phyloP scores from a whole-genome alignment of 1,284 basidiomycete species.

The Ceratobasidium theobromae region DNA sequence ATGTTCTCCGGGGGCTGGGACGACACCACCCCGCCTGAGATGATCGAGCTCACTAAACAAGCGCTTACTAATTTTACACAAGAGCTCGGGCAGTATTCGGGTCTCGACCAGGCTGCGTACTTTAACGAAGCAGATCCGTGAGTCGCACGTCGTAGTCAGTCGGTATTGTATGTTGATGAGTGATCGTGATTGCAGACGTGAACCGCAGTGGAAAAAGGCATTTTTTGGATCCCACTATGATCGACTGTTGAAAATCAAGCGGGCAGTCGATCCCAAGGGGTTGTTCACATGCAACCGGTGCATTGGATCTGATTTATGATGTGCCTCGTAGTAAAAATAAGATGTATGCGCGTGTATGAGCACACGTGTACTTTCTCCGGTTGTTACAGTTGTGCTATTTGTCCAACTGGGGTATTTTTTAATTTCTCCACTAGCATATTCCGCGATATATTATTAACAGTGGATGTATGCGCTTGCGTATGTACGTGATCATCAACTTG shows the following conservation, averaged over 20 bases:
- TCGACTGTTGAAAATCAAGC: constrained; percentile 19
- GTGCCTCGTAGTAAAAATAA: too few species aligned
- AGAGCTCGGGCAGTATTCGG: constrained; percentile 38
- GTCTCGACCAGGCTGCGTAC: constrained; percentile 45
- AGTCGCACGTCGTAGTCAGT: background rate
- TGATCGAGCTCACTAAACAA: constrained; percentile 41
- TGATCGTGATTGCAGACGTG: background rate
- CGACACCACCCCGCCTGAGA: constrained; percentile 40
- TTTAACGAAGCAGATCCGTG: constrained; percentile 50
- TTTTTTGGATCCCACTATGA: constrained; percentile 21
- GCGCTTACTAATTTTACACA: constrained; percentile 41
- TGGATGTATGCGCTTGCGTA: too few species aligned
- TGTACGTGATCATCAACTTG: too few species aligned
- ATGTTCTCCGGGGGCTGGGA: constrained; percentile 42
- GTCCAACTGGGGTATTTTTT: too few species aligned
- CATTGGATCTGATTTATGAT: background rate
- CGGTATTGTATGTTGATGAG: background rate
- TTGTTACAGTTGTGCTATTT: too few species aligned
- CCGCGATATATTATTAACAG: too few species aligned
- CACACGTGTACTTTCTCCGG: too few species aligned
- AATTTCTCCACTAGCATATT: too few species aligned
- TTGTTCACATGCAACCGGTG: background rate
- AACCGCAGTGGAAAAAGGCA: constrained; percentile 18
- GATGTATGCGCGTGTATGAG: too few species aligned
- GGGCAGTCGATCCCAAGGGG: background rate